Conservation (phyloP, 306 rosid genomes). For the Malus sylvestris region DNA sequence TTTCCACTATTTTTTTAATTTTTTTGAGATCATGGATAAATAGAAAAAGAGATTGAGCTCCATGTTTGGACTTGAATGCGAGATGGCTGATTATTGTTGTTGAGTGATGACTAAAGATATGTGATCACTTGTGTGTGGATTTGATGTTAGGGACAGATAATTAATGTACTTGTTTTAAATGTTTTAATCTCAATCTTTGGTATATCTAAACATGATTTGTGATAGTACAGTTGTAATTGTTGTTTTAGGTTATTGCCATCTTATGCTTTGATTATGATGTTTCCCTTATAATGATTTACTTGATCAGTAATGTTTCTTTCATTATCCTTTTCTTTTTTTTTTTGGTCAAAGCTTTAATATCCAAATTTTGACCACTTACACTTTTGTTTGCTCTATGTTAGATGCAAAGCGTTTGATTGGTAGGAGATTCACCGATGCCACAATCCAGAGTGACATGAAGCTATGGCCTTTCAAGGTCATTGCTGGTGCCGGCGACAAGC, state of each 20-base stretch:
- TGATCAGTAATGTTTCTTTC: neutral
- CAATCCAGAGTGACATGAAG: conserved; percentile 28
- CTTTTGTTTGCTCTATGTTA: neutral
- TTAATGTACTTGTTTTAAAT: too few relatives aligned
- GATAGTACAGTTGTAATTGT: neutral
- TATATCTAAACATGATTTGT: neutral
- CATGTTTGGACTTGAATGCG: too few relatives aligned
- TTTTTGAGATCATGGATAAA: too few relatives aligned
- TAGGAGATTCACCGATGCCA: conserved; percentile 25
- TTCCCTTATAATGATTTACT: neutral
- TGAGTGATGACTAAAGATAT: too few relatives aligned
- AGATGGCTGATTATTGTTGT: too few relatives aligned
- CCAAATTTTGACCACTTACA: neutral
- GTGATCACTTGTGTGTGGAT: too few relatives aligned
- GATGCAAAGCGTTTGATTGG: conserved; percentile 44
- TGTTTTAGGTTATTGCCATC: neutral
- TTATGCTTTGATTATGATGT: neutral
- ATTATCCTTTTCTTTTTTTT: too few relatives aligned
- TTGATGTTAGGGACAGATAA: too few relatives aligned
- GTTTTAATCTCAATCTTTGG: too few relatives aligned
- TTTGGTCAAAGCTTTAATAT: neutral
- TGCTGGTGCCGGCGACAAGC: conserved; percentile 28
- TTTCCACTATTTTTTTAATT: too few relatives aligned
- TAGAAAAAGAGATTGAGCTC: too few relatives aligned
- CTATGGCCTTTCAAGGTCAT: conserved; percentile 37